These are phyloP conservation scores for Boletus bicolor DNA, from an alignment of 768 basidiomycete genomes.

Conservation along the genomic window DNA sequence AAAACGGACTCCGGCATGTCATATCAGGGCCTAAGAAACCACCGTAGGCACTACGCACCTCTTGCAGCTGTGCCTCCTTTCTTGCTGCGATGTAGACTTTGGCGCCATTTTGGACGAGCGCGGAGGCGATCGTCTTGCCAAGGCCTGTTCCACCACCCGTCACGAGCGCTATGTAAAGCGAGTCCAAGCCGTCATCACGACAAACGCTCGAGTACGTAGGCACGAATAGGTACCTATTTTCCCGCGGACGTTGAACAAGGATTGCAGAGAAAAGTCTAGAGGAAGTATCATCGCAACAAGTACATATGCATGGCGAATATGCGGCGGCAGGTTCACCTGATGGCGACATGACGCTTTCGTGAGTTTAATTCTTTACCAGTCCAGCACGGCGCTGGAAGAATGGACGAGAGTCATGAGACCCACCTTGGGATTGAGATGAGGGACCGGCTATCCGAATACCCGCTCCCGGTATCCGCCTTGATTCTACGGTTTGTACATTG, in stretches of 20 bases:
- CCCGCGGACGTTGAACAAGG: conserved; percentile 63
- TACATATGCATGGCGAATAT: neutral
- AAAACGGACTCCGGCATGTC: neutral
- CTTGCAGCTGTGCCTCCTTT: conserved; percentile 74
- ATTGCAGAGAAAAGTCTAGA: conserved; percentile 49
- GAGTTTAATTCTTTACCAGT: neutral
- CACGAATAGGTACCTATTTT: conserved; percentile 53
- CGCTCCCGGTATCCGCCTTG: neutral
- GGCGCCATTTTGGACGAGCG: conserved; percentile 81
- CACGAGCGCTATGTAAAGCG: conserved; percentile 55
- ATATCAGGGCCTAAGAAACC: conserved; percentile 33
- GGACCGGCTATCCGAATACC: neutral
- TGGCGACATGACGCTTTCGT: conserved; percentile 11
- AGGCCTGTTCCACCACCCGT: conserved; percentile 85
- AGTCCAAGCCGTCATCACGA: neutral
- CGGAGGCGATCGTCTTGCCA: conserved; percentile 79
- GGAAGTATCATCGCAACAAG: neutral
- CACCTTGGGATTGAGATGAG: neutral
- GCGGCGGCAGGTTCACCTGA: conserved; percentile 4
- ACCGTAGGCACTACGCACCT: conserved; percentile 40
- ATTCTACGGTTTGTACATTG: too few species aligned
- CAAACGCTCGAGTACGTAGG: neutral
- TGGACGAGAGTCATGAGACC: neutral
- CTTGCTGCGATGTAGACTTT: conserved; percentile 88
- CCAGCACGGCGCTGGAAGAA: neutral